Evolutionary conservation across 2,329 filamentous ascomycete species (phyloP), one percentile per base, ranked within the genome.

Genomic region (Catunica adiposa): DNA sequence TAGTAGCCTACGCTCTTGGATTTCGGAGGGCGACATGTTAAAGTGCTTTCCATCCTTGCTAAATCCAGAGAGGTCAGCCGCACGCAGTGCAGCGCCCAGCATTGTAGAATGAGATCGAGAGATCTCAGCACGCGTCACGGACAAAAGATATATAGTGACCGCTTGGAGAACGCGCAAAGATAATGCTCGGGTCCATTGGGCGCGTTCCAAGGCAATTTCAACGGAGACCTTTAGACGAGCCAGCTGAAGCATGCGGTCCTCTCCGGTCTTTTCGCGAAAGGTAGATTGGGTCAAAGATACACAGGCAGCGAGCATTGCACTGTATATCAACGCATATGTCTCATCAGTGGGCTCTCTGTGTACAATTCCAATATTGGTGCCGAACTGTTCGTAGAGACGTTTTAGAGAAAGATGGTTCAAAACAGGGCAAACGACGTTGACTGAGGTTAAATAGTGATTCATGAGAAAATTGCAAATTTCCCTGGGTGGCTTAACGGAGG

Each of bases 31-130:
- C 2, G 74, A 77, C 56, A 84, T 73, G 1, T 77, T 78, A 62
- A 85, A 87, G 8, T 75, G 73, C 46, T 78, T 75, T 15, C 82
- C 82, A 60, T 89, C 84, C 7, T 82, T 76, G 63, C 89, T 82
- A 17, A 89, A 68, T 1, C 83, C 83, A 81, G 88, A 86, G 62
- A 83, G 87, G 68, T 88, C 82, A 5, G 83, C 84, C 64, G 88
- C 77, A 15, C 84, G 75, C 44, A 88, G 81, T 3, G 82, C 83
- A 14, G 83, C 80, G 2, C 83, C 84, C 3, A 85, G 77, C 1
- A 88, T 71, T 3, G 84, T 82, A 3, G 83, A 86, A 66, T 89
- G 84, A 3, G 82, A 79, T 59, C 84, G 73, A 6, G 84, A 88
- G 2, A 89, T 74, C 66, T 88, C 83, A 20, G 76, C 76, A 55